Evolutionary conservation across 2,329 filamentous ascomycete genomes (phyloP).

Genomic region (Aspergillus alliaceus): DNA sequence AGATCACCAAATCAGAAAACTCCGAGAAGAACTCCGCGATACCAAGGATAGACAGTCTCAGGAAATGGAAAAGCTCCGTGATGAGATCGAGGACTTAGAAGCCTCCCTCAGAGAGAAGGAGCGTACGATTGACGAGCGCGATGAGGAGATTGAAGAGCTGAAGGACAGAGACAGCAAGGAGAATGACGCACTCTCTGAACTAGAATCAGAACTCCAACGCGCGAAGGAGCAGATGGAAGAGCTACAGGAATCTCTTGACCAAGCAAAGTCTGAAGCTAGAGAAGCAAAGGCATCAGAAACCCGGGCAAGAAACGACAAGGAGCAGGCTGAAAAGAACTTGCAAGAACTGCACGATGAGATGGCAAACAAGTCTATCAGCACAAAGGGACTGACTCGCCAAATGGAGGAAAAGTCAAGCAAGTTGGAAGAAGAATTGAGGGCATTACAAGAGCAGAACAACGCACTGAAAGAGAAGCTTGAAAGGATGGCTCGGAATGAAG

Average conservation of each 20-base stretch:
- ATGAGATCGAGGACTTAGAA: slow-evolving; percentile 75
- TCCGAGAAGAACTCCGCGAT: slow-evolving; percentile 56
- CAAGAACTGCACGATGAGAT: slow-evolving; percentile 71
- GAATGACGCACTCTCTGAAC: slow-evolving; percentile 44
- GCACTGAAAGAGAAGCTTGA: slow-evolving; percentile 46
- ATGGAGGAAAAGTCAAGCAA: slow-evolving; percentile 69
- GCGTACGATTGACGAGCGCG: slow-evolving; percentile 67
- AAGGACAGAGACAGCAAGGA: slow-evolving; percentile 50
- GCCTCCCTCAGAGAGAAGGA: slow-evolving; percentile 75
- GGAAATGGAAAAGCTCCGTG: slow-evolving; percentile 66
- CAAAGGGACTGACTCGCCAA: slow-evolving; percentile 72
- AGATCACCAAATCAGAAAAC: slow-evolving; percentile 42
- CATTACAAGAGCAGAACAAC: slow-evolving; percentile 48
- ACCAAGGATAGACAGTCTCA: slow-evolving; percentile 57
- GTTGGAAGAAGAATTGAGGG: slow-evolving; percentile 66
- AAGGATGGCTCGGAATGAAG: slow-evolving; percentile 42
- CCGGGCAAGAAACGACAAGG: slow-evolving; percentile 54
- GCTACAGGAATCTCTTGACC: slow-evolving; percentile 43
- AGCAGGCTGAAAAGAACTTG: slow-evolving; percentile 55
- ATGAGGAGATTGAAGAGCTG: slow-evolving; percentile 72
- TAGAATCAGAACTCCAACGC: slow-evolving; percentile 51
- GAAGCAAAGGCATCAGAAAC: slow-evolving; percentile 46
- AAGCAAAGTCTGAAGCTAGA: slow-evolving; percentile 35
- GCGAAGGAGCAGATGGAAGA: slow-evolving; percentile 46
- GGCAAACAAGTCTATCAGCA: slow-evolving; percentile 74